Percentiles rank a stretch among this genome's conserved stretches.
These are phyloP conservation scores for Fagus crenata DNA, from an alignment of 306 rosid species.

Conservation along the genomic window DNA sequence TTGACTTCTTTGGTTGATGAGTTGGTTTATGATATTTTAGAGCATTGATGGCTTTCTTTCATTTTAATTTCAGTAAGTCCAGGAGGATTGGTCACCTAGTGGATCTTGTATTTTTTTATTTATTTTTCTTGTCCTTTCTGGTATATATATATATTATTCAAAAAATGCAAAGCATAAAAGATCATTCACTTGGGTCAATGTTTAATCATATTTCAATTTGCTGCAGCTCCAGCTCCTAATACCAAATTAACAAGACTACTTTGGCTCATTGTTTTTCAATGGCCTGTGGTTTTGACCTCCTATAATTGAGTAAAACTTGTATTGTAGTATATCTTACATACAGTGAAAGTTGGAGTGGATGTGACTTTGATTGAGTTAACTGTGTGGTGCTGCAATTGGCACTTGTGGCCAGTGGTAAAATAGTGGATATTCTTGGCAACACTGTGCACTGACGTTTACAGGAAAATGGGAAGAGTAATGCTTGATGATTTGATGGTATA, in stretches of 20 bases:
- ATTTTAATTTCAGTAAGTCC: constrained; percentile 10
- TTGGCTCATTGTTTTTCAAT: background rate
- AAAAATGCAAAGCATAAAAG: constrained; percentile 1
- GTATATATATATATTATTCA: background rate
- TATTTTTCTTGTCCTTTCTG: background rate
- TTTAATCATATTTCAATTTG: background rate
- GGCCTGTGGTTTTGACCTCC: background rate
- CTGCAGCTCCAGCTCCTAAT: background rate
- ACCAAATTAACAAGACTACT: background rate
- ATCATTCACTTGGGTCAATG: background rate
- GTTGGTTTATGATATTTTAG: constrained; percentile 59
- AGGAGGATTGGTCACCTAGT: constrained; percentile 25
- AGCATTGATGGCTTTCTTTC: constrained; percentile 13
- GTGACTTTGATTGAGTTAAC: background rate
- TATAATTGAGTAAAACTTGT: background rate
- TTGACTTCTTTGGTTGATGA: constrained; percentile 56
- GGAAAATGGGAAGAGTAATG: background rate
- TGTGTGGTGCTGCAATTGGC: background rate
- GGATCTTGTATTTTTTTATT: constrained; percentile 5
- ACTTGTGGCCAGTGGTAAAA: background rate
- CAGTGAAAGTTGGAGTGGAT: background rate
- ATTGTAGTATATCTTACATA: background rate
- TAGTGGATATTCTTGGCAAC: background rate
- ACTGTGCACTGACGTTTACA: background rate
- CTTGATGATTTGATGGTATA: too few relatives aligned